These are phyloP conservation scores for Rostrohypoxylon terebratum DNA, from an alignment of 495 filamentous ascomycete species.

Conservation along the genomic window DNA sequence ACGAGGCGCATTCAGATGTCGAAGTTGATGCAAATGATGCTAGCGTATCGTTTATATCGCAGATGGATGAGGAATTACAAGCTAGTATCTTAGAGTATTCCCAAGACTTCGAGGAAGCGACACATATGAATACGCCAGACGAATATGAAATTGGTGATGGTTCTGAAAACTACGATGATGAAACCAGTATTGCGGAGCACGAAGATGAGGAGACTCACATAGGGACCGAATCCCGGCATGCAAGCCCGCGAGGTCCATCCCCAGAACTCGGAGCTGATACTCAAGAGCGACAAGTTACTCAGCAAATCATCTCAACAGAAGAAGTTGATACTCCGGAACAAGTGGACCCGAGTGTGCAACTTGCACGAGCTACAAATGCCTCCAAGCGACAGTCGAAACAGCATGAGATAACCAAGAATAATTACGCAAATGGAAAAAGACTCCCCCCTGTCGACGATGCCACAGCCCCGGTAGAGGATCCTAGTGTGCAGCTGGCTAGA, in stretches of 20 bases:
- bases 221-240: conserved; percentile 4
- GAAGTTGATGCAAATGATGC: conserved; percentile 17
- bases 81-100: conserved; percentile 45
- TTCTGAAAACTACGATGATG: conserved; percentile 14
- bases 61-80: conserved; percentile 50
- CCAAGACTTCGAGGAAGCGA: conserved; percentile 22
- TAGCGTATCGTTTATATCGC: conserved; percentile 34
- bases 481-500: conserved; percentile 43
- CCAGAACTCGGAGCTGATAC: conserved; percentile 21
- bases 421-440: neutral
- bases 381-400: conserved; percentile 44
- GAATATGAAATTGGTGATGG: conserved; percentile 8
- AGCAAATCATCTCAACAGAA: conserved; percentile 4
- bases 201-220: conserved; percentile 19
- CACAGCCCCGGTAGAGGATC: conserved; percentile 33
- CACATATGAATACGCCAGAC: neutral
- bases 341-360: conserved; percentile 50
- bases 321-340: conserved; percentile 17
- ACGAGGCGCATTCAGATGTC: conserved; percentile 4
- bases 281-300: conserved; percentile 9
- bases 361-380: conserved; percentile 52
- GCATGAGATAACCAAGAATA: conserved; percentile 28
- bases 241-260: conserved; percentile 16
- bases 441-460: conserved; percentile 18
- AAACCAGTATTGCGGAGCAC: neutral